phyloP scores from a whole-genome alignment of 2,329 filamentous ascomycete genomes.

The Zymoseptoria tritici region DNA sequence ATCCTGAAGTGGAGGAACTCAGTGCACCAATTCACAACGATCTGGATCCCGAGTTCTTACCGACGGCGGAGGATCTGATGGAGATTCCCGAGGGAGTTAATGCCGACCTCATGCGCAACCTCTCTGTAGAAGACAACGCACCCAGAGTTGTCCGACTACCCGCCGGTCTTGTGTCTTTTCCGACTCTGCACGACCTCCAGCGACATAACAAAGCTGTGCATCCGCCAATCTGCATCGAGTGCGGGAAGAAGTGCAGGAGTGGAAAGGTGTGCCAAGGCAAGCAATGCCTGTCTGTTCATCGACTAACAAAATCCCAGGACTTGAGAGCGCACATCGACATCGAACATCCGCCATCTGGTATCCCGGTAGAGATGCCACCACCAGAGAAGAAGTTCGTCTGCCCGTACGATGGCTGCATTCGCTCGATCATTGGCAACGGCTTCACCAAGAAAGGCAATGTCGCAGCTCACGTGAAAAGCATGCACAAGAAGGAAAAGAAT shows the following conservation, averaged over 20 bases:
- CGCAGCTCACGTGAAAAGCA: constrained; percentile 67
- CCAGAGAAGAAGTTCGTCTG: constrained; percentile 16
- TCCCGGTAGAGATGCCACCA: neutral
- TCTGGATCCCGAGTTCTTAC: constrained; percentile 17
- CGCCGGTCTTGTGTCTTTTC: constrained; percentile 44
- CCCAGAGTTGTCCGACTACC: constrained; percentile 28
- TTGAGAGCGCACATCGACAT: constrained; percentile 72
- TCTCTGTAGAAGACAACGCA: constrained; percentile 20
- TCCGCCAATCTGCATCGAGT: constrained; percentile 64
- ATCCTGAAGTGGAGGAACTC: constrained; percentile 2
- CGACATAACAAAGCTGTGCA: constrained; percentile 67
- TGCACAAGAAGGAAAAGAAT: constrained; percentile 64
- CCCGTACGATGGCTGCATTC: constrained; percentile 46
- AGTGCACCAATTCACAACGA: constrained; percentile 7
- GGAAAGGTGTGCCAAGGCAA: neutral
- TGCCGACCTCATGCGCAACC: constrained; percentile 8
- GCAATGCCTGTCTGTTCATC: neutral
- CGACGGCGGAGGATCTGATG: constrained; percentile 12
- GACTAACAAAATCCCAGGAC: constrained; percentile 43
- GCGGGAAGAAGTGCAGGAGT: constrained; percentile 59
- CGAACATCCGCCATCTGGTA: neutral
- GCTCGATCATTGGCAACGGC: constrained; percentile 60
- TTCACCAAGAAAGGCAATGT: constrained; percentile 84
- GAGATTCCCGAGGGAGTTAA: constrained; percentile 5
- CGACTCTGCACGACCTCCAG: constrained; percentile 63